These are phyloP conservation scores for Meira miltonrushii DNA, from an alignment of 1,284 basidiomycete species.

Conservation along the genomic window DNA sequence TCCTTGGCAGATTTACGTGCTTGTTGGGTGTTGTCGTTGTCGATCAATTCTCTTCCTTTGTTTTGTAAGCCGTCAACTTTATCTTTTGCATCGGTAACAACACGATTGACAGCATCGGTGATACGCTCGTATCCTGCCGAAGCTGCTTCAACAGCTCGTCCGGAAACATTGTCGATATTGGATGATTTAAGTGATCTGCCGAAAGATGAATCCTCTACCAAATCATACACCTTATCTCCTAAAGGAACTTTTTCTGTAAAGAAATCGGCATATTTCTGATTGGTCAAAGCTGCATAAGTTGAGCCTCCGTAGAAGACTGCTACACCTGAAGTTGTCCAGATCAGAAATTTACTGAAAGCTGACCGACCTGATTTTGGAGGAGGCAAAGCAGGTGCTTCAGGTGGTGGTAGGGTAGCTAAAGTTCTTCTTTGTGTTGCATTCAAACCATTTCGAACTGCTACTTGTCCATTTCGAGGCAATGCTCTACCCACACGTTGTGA, in stretches of 20 bases:
- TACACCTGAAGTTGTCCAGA: slow-evolving; percentile 28
- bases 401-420: neutral
- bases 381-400: neutral
- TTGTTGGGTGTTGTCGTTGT: slow-evolving; percentile 17
- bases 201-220: slow-evolving; percentile 39
- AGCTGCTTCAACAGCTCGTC: slow-evolving; percentile 54
- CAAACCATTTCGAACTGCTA: neutral
- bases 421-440: neutral
- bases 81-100: slow-evolving; percentile 28
- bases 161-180: slow-evolving; percentile 42
- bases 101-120: slow-evolving; percentile 36
- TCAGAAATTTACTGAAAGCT: slow-evolving; percentile 24
- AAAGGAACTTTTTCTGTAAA: slow-evolving; percentile 72
- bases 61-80: slow-evolving; percentile 35
- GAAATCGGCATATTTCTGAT: slow-evolving; percentile 61
- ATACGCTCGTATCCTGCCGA: slow-evolving; percentile 54
- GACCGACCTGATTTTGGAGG: slow-evolving; percentile 1
- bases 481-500: too few species aligned
- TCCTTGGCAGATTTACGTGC: slow-evolving; percentile 25
- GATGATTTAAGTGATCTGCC: slow-evolving; percentile 29
- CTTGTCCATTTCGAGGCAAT: too few species aligned
- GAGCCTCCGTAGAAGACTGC: slow-evolving; percentile 47
- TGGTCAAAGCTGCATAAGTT: slow-evolving; percentile 38
- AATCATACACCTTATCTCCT: slow-evolving; percentile 62
- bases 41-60: slow-evolving; percentile 15